These are phyloP conservation scores for Metschnikowia continentalis DNA, from an alignment of 805 yeast species.

Conservation along the genomic window DNA sequence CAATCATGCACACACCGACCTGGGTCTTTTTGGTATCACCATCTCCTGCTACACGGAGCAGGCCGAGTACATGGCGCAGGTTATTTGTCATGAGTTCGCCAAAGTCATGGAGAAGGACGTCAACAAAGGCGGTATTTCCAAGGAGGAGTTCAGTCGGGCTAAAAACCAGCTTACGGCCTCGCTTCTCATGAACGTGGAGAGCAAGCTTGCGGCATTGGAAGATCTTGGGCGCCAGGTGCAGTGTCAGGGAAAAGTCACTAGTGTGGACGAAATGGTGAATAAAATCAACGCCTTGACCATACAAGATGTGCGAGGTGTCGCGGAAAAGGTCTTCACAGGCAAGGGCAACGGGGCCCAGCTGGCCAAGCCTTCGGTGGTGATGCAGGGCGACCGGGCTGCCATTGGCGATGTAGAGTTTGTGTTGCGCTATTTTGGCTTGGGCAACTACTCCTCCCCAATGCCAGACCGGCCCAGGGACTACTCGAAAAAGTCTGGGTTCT, in stretches of 20 bases:
- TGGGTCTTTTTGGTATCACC: slow-evolving; percentile 88
- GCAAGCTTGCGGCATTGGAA: slow-evolving; percentile 89
- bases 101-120: slow-evolving; percentile 31
- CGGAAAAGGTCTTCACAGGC: slow-evolving; percentile 71
- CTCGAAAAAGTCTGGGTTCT: slow-evolving; percentile 1
- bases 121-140: slow-evolving; percentile 54
- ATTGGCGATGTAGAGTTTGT: slow-evolving; percentile 80
- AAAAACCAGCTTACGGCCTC: slow-evolving; percentile 89
- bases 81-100: slow-evolving; percentile 50
- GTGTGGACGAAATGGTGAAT: slow-evolving; percentile 75
- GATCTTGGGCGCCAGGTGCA: slow-evolving; percentile 95
- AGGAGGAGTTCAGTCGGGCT: slow-evolving; percentile 78
- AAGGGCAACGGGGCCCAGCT: slow-evolving; percentile 41
- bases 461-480: slow-evolving; percentile 10
- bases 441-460: slow-evolving; percentile 27
- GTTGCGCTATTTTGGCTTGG: slow-evolving; percentile 69
- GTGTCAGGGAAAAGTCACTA: slow-evolving; percentile 69
- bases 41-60: slow-evolving; percentile 83
- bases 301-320: slow-evolving; percentile 67
- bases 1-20: slow-evolving; percentile 85
- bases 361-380: slow-evolving; percentile 77
- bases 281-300: slow-evolving; percentile 67
- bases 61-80: slow-evolving; percentile 76
- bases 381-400: slow-evolving; percentile 81
- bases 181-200: slow-evolving; percentile 86